A percentile compares a stretch with the other conserved stretches of the same genome.
phyloP scores from a whole-genome alignment of 148 eudicot species.

The Camellia granthamiana region DNA sequence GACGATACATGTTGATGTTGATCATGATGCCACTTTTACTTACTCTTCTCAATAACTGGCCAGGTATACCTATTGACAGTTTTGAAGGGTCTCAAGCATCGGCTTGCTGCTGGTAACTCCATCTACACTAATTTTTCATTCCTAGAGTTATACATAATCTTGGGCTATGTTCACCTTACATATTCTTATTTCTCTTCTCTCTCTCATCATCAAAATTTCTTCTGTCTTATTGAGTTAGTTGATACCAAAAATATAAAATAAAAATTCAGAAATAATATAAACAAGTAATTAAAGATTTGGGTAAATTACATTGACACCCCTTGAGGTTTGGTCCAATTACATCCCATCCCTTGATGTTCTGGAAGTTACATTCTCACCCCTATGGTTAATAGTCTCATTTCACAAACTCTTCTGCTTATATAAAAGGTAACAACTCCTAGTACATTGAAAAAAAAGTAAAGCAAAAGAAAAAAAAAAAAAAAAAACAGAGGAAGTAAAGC shows the following conservation, averaged over 20 bases:
- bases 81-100: constrained; percentile 91
- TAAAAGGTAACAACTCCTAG: too few relatives aligned
- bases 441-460: too few relatives aligned
- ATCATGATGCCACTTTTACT: constrained; percentile 13
- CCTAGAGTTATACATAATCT: not conserved
- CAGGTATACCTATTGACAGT: constrained; percentile 92
- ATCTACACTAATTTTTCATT: not conserved
- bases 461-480: too few relatives aligned
- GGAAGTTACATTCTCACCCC: too few relatives aligned
- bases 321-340: too few relatives aligned
- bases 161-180: not conserved
- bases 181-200: not conserved
- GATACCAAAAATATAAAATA: not conserved
- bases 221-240: not conserved
- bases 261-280: not conserved
- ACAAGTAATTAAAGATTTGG: not conserved
- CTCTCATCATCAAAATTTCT: not conserved
- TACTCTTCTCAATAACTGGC: constrained; percentile 17
- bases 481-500: too few relatives aligned
- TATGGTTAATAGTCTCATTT: too few relatives aligned
- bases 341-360: too few relatives aligned
- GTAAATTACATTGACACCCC: too few relatives aligned
- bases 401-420: too few relatives aligned
- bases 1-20: not conserved
- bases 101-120: constrained; percentile 88